phyloP scores from a whole-genome alignment of 2,329 filamentous ascomycete species.

The Venturia nashicola region DNA sequence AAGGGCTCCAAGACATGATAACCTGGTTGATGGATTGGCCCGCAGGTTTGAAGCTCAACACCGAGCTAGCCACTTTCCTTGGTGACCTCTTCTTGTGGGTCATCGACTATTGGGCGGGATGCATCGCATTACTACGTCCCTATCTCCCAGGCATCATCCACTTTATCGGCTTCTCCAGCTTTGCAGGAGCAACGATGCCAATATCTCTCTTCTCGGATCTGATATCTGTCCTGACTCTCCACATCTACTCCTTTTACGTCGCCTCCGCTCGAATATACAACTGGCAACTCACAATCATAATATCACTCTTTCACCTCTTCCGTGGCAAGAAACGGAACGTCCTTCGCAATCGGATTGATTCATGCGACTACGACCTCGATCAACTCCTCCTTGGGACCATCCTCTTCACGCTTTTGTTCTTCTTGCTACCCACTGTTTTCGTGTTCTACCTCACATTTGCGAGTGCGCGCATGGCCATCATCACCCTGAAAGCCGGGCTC shows the following conservation, averaged over 20 bases:
- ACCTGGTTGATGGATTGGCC: slow-evolving; percentile 94
- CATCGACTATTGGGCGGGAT: slow-evolving; percentile 92
- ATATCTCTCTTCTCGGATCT: slow-evolving; percentile 93
- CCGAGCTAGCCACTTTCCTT: slow-evolving; percentile 82
- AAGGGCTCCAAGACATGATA: slow-evolving; percentile 78
- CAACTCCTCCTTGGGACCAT: slow-evolving; percentile 94
- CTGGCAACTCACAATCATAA: slow-evolving; percentile 94
- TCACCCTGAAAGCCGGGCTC: slow-evolving; percentile 77
- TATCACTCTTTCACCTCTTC: slow-evolving; percentile 97
- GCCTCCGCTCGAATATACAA: slow-evolving; percentile 95
- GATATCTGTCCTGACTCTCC: slow-evolving; percentile 78
- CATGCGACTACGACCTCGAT: slow-evolving; percentile 96
- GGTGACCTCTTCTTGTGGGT: slow-evolving; percentile 97
- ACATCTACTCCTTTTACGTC: slow-evolving; percentile 97
- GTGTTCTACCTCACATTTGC: slow-evolving; percentile 98
- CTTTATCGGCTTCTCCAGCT: slow-evolving; percentile 87
- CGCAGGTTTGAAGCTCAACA: slow-evolving; percentile 89
- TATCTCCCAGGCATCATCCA: slow-evolving; percentile 77
- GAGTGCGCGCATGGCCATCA: slow-evolving; percentile 86
- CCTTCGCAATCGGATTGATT: slow-evolving; percentile 92
- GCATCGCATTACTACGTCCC: slow-evolving; percentile 48
- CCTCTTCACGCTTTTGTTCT: slow-evolving; percentile 88
- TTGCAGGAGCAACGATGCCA: slow-evolving; percentile 92
- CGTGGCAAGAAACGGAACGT: slow-evolving; percentile 97
- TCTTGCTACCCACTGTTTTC: slow-evolving; percentile 83